A percentile compares a stretch with the other conserved stretches of the same genome.
Conservation (phyloP, 768 basidiomycete species). For the Pleurotus eryngii region DNA sequence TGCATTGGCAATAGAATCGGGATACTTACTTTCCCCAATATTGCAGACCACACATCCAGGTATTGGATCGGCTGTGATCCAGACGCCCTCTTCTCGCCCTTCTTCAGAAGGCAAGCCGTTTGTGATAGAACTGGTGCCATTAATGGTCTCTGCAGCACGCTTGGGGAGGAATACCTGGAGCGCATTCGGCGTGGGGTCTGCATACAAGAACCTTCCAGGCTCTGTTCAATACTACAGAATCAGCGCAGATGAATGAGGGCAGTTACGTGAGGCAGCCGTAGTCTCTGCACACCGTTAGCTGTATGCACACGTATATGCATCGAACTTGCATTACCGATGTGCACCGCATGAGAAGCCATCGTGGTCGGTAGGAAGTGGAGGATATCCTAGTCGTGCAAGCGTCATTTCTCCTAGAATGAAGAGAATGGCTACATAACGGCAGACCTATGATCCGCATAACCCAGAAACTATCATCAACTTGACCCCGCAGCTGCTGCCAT, state of each 20-base stretch:
- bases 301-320: too few relatives aligned
- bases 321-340: slow-evolving; percentile 57
- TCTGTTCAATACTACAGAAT: neutral
- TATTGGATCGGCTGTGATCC: slow-evolving; percentile 85
- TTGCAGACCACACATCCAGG: slow-evolving; percentile 86
- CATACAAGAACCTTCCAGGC: slow-evolving; percentile 72
- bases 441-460: slow-evolving; percentile 80
- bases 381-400: slow-evolving; percentile 57
- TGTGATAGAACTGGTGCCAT: slow-evolving; percentile 17
- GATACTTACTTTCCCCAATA: slow-evolving; percentile 80
- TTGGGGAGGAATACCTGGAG: slow-evolving; percentile 74
- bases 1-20: neutral
- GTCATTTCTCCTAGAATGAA: too few relatives aligned
- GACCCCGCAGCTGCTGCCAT: slow-evolving; percentile 60
- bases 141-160: slow-evolving; percentile 21
- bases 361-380: slow-evolving; percentile 74
- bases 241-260: slow-evolving; percentile 6
- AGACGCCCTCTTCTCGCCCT: slow-evolving; percentile 56
- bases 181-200: slow-evolving; percentile 77
- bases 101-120: slow-evolving; percentile 47
- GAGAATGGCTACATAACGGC: neutral
- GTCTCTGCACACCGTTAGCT: slow-evolving; percentile 47
- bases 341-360: slow-evolving; percentile 89
- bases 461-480: slow-evolving; percentile 89
- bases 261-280: slow-evolving; percentile 84